Percentiles rank a stretch among this genome's conserved stretches.
Evolutionary conservation across 208 protist species (phyloP).

Genomic region (Trypanosoma boissoni): DNA sequence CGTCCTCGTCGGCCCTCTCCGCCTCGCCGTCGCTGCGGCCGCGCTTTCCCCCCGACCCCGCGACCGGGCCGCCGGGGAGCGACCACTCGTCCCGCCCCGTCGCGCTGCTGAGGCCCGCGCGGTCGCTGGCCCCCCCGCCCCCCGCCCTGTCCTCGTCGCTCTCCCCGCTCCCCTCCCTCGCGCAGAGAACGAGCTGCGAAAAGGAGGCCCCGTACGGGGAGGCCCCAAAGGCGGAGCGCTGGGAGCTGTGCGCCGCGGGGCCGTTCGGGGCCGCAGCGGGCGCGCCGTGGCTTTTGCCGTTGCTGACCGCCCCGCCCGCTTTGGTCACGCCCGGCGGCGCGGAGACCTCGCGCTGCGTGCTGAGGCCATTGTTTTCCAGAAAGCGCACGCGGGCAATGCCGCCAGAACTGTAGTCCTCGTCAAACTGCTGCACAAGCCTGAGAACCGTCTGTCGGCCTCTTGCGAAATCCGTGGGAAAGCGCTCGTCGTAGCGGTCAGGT

Average conservation of each 20-base stretch:
- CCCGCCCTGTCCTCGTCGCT: background rate
- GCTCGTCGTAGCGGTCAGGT: constrained; percentile 61
- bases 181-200: constrained; percentile 19
- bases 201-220: constrained; percentile 21
- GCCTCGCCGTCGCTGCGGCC: constrained; percentile 1
- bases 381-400: constrained; percentile 68
- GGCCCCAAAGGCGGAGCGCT: constrained; percentile 12
- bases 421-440: constrained; percentile 52
- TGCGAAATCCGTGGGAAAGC: constrained; percentile 60
- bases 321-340: too few species aligned
- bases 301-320: too few species aligned
- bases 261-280: background rate
- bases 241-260: constrained; percentile 9
- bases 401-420: constrained; percentile 68
- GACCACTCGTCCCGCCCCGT: background rate
- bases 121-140: background rate
- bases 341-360: background rate
- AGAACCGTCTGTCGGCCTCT: constrained; percentile 57
- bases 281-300: constrained; percentile 9
- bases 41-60: constrained; percentile 14
- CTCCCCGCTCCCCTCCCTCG: background rate
- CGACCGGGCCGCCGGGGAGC: background rate
- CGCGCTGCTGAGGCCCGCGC: background rate
- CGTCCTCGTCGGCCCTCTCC: background rate
- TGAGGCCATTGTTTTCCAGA: constrained; percentile 65